Base-by-base conservation (phyloP, 1,284 basidiomycete species). In the Moesziomyces parantarcticus region DNA sequence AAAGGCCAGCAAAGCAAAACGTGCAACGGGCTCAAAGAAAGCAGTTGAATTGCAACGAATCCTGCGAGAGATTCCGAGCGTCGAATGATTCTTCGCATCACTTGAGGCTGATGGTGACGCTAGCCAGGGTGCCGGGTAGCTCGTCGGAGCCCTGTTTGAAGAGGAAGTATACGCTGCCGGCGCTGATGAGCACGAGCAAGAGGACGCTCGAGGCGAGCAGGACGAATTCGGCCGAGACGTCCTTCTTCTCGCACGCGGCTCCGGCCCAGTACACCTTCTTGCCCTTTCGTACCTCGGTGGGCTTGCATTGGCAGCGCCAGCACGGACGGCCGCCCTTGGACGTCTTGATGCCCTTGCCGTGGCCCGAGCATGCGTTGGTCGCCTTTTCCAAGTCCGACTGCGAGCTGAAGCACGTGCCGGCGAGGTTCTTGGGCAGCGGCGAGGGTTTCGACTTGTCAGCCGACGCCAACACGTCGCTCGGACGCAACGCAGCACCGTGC, bases 231-330 rank as follows among this genome's bases (percentile, higher is more conserved):
- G 73, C 60, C 39, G 67, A 68, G 5, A 75, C 54, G 50, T 82
- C 80, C 61, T 76, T 66, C 62, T 81, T 82, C 70, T 82, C 76
- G 54, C 80, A 82, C 20, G 80, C 80, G 2, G 69, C 63, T 20
- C 80, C 80, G 0, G 78, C 70, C 77, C 77, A 82, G 55, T 75
- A 58, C 2, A 53, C 58, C 43, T 63, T 72, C 22, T 68, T 63
- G 20, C 72, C 71, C 47, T 60, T 56, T 23, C 60, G 59, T 41
- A 55, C 54, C 47, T 72, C 66, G 7, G 68, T 77, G 1, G 62
- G n/a, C 32, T 57, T 46, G 69, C 81, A 83, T 47, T 70, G 50
- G 69, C 81, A 83, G 7, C 76, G 60, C 46, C 63, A 83, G 65
- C 81, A 81, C 39, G 68, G 52, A 36, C 57, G 48, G 14, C 78